Evolutionary conservation across 2,329 filamentous ascomycete genomes (phyloP), one percentile per base, ranked within the genome.

Genomic region (Metarhizium anisopliae): DNA sequence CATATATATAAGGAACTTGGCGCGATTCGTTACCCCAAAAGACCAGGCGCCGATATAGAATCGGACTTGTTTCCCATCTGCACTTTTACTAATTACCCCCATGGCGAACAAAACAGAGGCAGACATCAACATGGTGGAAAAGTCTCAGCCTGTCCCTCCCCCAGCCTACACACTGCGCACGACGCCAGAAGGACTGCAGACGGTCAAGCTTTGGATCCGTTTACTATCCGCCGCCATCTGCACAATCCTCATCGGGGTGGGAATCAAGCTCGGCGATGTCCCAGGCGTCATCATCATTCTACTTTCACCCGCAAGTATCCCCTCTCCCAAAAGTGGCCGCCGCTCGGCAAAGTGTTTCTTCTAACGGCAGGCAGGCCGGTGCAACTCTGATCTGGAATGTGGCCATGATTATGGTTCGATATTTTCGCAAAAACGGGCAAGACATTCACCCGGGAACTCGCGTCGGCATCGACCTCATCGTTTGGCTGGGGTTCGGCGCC

Each of bases 401-500:
- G 11, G 7, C 30, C 16, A 20, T 43, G 50, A 52, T 52, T 16
- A 3, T 52, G 10, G 20, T 8, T 10, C 35, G 38, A 8, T 49
- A 45, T 18, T 10, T 55, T 11, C 14, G 53, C 14, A 25, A 13
- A n/a, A 45, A 47, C 36, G 29, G 50, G 13, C 42, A 16, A 6
- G 50, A 40, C n/a, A 36, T 52, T 38, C 20, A 51, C 45, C 50
- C 54, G 8, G 54, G 54, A 14, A n/a, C 32, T 18, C 54, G 54
- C 16, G 54, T 56, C 11, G 54, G 40, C 25, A n/a, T 49, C 16
- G 50, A 56, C 20, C 40, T 56, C 36, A 18, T 56, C 42, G 38
- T 52, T 20, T 56, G 54, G 54, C 50, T 56, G 13, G 54, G 50
- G 2, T 50, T 52, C 29, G 50, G 54, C 10, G 54, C 54, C 18